Evolutionary conservation across 495 filamentous ascomycete species (phyloP), one percentile per base, ranked within the genome.

Genomic region (Trichocladium uniseriatum): DNA sequence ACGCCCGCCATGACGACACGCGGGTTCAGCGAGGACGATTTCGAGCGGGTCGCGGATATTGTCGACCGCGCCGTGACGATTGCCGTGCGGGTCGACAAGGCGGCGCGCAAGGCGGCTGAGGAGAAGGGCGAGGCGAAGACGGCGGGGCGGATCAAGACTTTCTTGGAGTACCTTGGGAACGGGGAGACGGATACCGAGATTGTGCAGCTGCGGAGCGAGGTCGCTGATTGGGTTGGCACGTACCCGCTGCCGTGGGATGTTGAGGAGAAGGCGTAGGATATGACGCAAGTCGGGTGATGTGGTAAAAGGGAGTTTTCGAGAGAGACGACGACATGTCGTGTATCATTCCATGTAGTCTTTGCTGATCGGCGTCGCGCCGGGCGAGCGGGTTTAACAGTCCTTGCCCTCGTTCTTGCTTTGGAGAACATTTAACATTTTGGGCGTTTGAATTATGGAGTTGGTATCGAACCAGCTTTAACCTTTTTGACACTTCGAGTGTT

Each of bases 1-100:
- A 89, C 89, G 5, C 92, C 92, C 0, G 92, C 92, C 43, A 98
- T 98, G 92, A 98, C 92, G 14, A 96, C 92, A 3, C 76, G 92
- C 38, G 94, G 94, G 4, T 89, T 98, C 66, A 72, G 75, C 51
- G 81, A 90, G 42, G 81, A 82, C 27, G 92, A 98, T 64, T 98
- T 98, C 65, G 76, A 75, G 48, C 78, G 89, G 5, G 89, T 98
- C 10, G 92, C 88, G 11, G 88, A 91, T 56, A 85, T 97, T 43
- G 88, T 98, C n/a, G 87, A 95, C 63, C 81, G 89, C 21, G 85
- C 88, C 11, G 89, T 97, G 13, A 79, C 75, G 2, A 88, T 98
- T 55, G 86, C 91, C 1, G 79, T 86, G 61, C 72, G 83, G 50
- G 69, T 97, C 13, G 87, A 96, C 61, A 91, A 89, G 71, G 75